Percentiles rank a stretch among this genome's conserved stretches.
Conservation (phyloP, 495 filamentous ascomycete genomes). For the Trichoderma reesei region DNA sequence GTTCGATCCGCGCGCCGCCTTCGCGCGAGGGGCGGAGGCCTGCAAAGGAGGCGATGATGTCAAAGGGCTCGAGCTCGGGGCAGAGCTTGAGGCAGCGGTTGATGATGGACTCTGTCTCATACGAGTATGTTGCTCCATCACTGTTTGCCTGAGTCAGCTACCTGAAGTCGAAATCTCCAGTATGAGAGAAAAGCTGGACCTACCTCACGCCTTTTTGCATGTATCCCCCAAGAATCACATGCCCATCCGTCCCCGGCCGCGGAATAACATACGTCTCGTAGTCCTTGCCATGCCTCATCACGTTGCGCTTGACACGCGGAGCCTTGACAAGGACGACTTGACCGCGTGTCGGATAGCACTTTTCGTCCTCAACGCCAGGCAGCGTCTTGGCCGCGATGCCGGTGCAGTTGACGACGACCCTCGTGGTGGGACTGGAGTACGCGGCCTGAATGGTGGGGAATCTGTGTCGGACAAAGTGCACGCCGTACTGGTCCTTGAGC, state of each 20-base stretch:
- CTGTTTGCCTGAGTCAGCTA: not conserved
- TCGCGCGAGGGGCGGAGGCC: slow-evolving; percentile 25
- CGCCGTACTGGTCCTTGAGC: slow-evolving; percentile 15
- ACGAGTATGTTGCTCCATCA: slow-evolving; percentile 13
- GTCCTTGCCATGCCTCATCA: slow-evolving; percentile 26
- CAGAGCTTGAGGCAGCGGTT: slow-evolving; percentile 18
- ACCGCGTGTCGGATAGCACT: slow-evolving; percentile 27
- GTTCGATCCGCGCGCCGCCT: slow-evolving; percentile 22
- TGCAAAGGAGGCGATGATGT: slow-evolving; percentile 19
- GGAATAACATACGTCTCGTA: slow-evolving; percentile 30
- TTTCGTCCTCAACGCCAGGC: slow-evolving; percentile 20
- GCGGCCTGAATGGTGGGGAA: slow-evolving; percentile 17
- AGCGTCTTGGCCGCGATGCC: slow-evolving; percentile 20
- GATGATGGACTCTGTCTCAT: slow-evolving; percentile 25
- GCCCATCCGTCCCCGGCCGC: slow-evolving; percentile 23
- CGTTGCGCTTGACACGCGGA: slow-evolving; percentile 20
- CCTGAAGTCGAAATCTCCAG: no score
- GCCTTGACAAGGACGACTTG: slow-evolving; percentile 32
- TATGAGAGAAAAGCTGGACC: not conserved
- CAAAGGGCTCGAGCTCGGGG: slow-evolving; percentile 15
- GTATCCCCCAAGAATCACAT: slow-evolving; percentile 24
- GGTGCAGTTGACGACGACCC: slow-evolving; percentile 26
- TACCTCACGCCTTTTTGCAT: slow-evolving; percentile 22
- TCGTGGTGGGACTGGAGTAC: slow-evolving; percentile 18
- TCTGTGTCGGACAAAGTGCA: slow-evolving; percentile 20